Conservation (phyloP, 1,284 basidiomycete species). For the Malassezia sympodialis region DNA sequence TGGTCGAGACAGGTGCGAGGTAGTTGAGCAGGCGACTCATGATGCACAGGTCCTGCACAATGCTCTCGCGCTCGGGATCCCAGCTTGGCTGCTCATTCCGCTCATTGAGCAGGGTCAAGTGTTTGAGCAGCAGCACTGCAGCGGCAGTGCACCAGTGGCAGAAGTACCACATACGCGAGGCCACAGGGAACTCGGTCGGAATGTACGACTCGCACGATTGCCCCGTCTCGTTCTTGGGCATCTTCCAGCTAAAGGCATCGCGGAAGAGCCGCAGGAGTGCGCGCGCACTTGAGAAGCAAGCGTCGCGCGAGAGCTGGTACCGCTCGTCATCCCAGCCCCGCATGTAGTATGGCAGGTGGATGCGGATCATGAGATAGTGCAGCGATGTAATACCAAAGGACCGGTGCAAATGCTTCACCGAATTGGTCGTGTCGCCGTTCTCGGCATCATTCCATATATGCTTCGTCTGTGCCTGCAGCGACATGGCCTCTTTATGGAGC, state of each 20-base stretch:
- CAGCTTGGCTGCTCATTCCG: slow-evolving; percentile 26
- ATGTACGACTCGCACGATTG: slow-evolving; percentile 18
- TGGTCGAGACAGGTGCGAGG: slow-evolving; percentile 25
- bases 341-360: slow-evolving; percentile 41
- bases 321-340: slow-evolving; percentile 32
- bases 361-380: slow-evolving; percentile 9
- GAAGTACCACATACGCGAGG: slow-evolving; percentile 29
- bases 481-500: slow-evolving; percentile 24
- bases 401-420: slow-evolving; percentile 13
- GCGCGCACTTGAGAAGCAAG: slow-evolving; percentile 30
- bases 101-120: slow-evolving; percentile 32
- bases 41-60: slow-evolving; percentile 35
- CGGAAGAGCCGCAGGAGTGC: slow-evolving; percentile 32
- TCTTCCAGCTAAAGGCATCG: slow-evolving; percentile 32
- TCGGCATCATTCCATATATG: neutral
- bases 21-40: slow-evolving; percentile 31
- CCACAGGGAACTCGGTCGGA: slow-evolving; percentile 23
- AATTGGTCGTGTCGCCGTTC: neutral
- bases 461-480: neutral
- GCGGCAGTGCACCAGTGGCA: slow-evolving; percentile 32
- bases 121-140: slow-evolving; percentile 33
- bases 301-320: slow-evolving; percentile 32
- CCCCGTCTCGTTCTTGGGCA: slow-evolving; percentile 19
- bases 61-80: slow-evolving; percentile 28
- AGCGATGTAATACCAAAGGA: slow-evolving; percentile 13